Evolutionary conservation across 306 rosid genomes (phyloP), one percentile per base, ranked within the genome.

Genomic region (Lathyrus aphaca): DNA sequence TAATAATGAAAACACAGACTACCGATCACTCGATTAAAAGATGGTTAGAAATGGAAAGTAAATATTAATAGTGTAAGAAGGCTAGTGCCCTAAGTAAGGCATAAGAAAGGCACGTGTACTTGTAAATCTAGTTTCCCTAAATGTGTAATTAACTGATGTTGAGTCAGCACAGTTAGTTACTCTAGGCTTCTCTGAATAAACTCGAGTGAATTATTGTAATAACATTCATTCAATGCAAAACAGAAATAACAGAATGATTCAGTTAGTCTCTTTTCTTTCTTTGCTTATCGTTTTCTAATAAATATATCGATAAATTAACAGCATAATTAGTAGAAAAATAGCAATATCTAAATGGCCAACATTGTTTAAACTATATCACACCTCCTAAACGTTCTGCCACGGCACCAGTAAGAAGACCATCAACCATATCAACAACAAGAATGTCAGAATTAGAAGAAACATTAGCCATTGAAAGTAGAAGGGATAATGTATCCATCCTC

Each of bases 361-460:
- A 45, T 15, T 14, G 40, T 45, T 25, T 38, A 76, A 66, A 72
- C 6, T 55, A 49, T 45, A 42, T 9, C 68, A 35, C 17, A 87
- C 98, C 98, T 94, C 97, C 98, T 81, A 88, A 78, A 32, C 96
- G 91, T 79, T 94, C 97, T 17, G 98, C 98, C 78, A 81, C 89
- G n/a, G 96, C 88, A 74, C 98, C 98, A 48, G 98, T 94, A 59
- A 93, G 79, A 79, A 93, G 88, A 67, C 98, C 97, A 66, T 92
- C 91, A 80, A 90, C 82, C 95, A 85, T 85, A 75, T 94, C 98
- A 78, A 90, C 84, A 14, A 90, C 83, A 11, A 94, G 89, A 81
- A 88, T 82, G 56, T 94, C 97, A 62, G 97, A 94, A 82, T 88
- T 84, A 70, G 97, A 78, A 78, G 89, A 83, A 66, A 90, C 91